Conservation (phyloP, 202 grass and related monocot species). For the Setaria viridis region DNA sequence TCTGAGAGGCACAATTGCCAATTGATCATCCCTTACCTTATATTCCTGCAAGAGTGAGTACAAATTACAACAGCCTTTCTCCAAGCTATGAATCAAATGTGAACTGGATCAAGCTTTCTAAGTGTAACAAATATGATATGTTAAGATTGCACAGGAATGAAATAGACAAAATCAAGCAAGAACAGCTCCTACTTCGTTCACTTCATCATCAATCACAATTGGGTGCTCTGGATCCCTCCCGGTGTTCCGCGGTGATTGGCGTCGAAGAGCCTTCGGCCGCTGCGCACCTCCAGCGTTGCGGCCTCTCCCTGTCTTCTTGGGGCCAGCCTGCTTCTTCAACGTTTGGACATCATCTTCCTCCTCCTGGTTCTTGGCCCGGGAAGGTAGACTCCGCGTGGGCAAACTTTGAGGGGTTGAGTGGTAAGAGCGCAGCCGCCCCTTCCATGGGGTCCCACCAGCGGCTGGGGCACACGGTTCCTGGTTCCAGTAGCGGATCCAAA, state of each 20-base stretch:
- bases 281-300: neutral
- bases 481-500: neutral
- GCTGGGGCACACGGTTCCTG: slow-evolving; percentile 11
- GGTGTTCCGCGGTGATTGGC: neutral
- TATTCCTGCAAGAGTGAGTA: slow-evolving; percentile 39
- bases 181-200: slow-evolving; percentile 12
- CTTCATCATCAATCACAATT: slow-evolving; percentile 22
- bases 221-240: slow-evolving; percentile 14
- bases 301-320: slow-evolving; percentile 6
- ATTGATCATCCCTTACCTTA: slow-evolving; percentile 9
- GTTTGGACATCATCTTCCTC: neutral
- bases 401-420: neutral
- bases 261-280: neutral
- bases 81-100: neutral
- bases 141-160: slow-evolving; percentile 3
- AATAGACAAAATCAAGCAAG: slow-evolving; percentile 33
- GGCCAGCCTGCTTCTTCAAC: slow-evolving; percentile 18
- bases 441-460: slow-evolving; percentile 36
- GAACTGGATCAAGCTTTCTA: slow-evolving; percentile 21
- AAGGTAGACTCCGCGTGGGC: neutral
- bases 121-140: slow-evolving; percentile 5
- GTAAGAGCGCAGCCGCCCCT: slow-evolving; percentile 39
- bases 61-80: slow-evolving; percentile 35
- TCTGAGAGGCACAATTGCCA: slow-evolving; percentile 30
- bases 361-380: neutral